Percentiles rank a stretch among this genome's conserved stretches.
phyloP scores from a whole-genome alignment of 2,329 filamentous ascomycete species.

The Aspergillus costaricaensis region DNA sequence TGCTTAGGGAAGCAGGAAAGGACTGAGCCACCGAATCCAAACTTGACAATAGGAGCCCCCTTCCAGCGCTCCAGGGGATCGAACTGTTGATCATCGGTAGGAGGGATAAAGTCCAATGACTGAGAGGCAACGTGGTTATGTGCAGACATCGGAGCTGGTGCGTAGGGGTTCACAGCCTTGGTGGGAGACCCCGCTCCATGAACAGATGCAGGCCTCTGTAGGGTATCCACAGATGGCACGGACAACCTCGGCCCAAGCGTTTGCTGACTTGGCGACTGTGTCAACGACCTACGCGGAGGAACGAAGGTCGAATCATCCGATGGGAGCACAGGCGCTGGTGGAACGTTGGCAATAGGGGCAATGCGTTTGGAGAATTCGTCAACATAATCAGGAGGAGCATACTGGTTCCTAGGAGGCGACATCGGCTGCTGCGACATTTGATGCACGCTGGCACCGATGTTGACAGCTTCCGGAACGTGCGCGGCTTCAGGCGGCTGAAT shows the following conservation, averaged over 20 bases:
- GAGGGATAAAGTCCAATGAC: slow-evolving; percentile 58
- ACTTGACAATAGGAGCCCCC: slow-evolving; percentile 81
- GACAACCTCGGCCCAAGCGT: slow-evolving; percentile 51
- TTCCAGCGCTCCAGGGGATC: slow-evolving; percentile 90
- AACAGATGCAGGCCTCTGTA: slow-evolving; percentile 57
- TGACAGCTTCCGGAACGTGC: slow-evolving; percentile 10
- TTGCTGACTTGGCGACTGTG: slow-evolving; percentile 61
- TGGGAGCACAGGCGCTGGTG: slow-evolving; percentile 23
- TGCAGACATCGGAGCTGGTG: slow-evolving; percentile 33
- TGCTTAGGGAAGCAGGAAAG: slow-evolving; percentile 87
- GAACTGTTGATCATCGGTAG: slow-evolving; percentile 57
- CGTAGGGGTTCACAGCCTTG: slow-evolving; percentile 39
- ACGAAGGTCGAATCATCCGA: slow-evolving; percentile 31
- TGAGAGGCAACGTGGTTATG: slow-evolving; percentile 49
- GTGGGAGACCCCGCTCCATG: slow-evolving; percentile 49
- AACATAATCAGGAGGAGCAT: slow-evolving; percentile 36
- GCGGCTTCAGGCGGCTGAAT: slow-evolving; percentile 4
- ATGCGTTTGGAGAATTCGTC: slow-evolving; percentile 36
- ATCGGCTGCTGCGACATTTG: slow-evolving; percentile 21
- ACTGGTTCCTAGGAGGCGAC: slow-evolving; percentile 33
- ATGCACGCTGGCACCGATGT: slow-evolving; percentile 9
- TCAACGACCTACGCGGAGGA: slow-evolving; percentile 55
- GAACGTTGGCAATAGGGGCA: slow-evolving; percentile 21
- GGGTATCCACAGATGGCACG: slow-evolving; percentile 46
- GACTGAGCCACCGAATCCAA: slow-evolving; percentile 82